Evolutionary conservation across 1,139 yeast species (phyloP).

Genomic region (Geotrichum reessii): DNA sequence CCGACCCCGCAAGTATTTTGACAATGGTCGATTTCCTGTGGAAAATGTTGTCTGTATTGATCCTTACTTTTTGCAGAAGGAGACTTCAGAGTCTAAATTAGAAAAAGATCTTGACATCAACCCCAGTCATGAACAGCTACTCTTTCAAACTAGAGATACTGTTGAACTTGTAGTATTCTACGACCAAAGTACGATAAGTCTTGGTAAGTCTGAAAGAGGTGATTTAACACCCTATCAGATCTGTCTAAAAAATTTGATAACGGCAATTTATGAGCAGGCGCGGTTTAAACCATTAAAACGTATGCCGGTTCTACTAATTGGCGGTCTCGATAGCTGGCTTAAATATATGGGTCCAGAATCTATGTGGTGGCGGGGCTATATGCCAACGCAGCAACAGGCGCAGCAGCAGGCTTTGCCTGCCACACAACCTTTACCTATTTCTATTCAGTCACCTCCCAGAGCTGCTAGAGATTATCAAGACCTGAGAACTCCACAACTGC

Average conservation of each 20-base stretch:
- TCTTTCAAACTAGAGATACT: conserved; percentile 48
- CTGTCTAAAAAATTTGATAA: conserved; percentile 22
- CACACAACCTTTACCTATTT: background rate
- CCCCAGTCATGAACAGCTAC: conserved; percentile 47
- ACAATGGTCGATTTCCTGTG: conserved; percentile 53
- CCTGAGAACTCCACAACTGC: conserved; percentile 11
- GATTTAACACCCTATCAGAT: conserved; percentile 22
- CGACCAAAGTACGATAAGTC: conserved; percentile 37
- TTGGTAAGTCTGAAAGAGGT: conserved; percentile 19
- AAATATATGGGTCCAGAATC: conserved; percentile 25
- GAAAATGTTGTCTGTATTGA: conserved; percentile 62
- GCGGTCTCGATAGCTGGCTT: conserved; percentile 49
- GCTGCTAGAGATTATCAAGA: background rate
- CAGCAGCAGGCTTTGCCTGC: background rate
- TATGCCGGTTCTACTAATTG: conserved; percentile 51
- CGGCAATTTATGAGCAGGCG: conserved; percentile 36
- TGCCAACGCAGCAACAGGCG: background rate
- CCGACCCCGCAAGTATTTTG: conserved; percentile 54
- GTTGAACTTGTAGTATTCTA: conserved; percentile 62
- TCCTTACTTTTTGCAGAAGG: conserved; percentile 49
- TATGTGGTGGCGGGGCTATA: conserved; percentile 16
- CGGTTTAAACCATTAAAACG: conserved; percentile 46
- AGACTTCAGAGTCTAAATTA: conserved; percentile 52
- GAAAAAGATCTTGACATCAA: conserved; percentile 53
- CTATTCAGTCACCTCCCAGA: background rate